Conservation (phyloP, 2,329 filamentous ascomycete species). For the Xylogone sp. region DNA sequence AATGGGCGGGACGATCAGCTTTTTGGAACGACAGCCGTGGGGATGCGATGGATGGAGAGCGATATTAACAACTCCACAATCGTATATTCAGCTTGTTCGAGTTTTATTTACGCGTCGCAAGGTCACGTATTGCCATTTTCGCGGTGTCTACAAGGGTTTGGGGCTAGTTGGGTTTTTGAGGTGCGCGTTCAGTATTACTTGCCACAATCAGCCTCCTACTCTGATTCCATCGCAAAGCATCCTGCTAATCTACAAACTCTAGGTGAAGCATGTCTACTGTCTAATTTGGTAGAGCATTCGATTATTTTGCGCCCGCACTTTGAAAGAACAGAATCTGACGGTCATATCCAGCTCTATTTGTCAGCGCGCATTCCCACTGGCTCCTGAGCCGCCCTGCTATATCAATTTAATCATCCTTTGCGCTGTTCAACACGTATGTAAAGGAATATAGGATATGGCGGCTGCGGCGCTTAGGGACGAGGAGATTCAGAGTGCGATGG, state of each 20-base stretch:
- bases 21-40: constrained; percentile 16
- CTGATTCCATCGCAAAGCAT: not conserved
- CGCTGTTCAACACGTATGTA: constrained; percentile 14
- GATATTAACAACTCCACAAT: constrained; percentile 21
- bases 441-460: constrained; percentile 20
- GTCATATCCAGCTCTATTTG: not conserved
- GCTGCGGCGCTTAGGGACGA: constrained; percentile 26
- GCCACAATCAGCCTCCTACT: not conserved
- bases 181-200: constrained; percentile 16
- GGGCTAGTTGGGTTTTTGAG: constrained; percentile 15
- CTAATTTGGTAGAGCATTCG: not conserved
- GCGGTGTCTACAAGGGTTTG: constrained; percentile 16
- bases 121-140: constrained; percentile 13
- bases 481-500: constrained; percentile 27
- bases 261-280: not conserved
- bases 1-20: not conserved
- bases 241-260: not conserved
- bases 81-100: constrained; percentile 20
- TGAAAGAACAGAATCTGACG: not conserved
- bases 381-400: not conserved
- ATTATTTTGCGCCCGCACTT: not conserved
- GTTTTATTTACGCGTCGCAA: constrained; percentile 29
- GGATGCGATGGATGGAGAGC: constrained; percentile 8
- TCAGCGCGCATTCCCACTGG: not conserved
- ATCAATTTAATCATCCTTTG: not conserved